Conservation (phyloP, 2,329 filamentous ascomycete genomes). For the Calonectria montana region DNA sequence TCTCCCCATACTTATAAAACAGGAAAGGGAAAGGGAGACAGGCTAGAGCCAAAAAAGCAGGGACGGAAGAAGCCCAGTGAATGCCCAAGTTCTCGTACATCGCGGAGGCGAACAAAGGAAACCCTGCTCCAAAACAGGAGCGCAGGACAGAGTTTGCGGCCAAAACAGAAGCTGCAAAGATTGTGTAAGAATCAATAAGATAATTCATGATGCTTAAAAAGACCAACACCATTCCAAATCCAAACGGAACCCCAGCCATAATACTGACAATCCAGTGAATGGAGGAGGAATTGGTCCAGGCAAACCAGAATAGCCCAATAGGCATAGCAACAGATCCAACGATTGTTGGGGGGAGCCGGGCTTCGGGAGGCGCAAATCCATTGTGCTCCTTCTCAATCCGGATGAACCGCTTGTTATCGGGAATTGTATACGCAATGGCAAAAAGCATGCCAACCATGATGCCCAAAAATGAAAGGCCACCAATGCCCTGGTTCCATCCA, state of each 20-base stretch:
- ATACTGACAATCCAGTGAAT: conserved; percentile 6
- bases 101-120: neutral
- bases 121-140: neutral
- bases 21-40: neutral
- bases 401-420: neutral
- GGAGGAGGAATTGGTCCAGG: neutral
- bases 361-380: neutral
- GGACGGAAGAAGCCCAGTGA: neutral
- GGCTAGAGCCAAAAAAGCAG: neutral
- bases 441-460: conserved; percentile 1
- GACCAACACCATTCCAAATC: neutral
- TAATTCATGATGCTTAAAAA: conserved; percentile 6
- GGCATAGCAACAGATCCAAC: neutral
- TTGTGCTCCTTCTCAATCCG: neutral
- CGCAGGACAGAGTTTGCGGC: neutral
- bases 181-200: conserved; percentile 5
- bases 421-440: conserved; percentile 1
- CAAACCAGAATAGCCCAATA: neutral
- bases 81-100: neutral
- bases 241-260: neutral
- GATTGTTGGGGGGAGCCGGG: neutral
- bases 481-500: neutral
- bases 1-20: neutral
- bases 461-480: neutral
- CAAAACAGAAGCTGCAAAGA: conserved; percentile 2